These are phyloP conservation scores for Canavalia ensiformis DNA, from an alignment of 306 rosid species.

Conservation along the genomic window DNA sequence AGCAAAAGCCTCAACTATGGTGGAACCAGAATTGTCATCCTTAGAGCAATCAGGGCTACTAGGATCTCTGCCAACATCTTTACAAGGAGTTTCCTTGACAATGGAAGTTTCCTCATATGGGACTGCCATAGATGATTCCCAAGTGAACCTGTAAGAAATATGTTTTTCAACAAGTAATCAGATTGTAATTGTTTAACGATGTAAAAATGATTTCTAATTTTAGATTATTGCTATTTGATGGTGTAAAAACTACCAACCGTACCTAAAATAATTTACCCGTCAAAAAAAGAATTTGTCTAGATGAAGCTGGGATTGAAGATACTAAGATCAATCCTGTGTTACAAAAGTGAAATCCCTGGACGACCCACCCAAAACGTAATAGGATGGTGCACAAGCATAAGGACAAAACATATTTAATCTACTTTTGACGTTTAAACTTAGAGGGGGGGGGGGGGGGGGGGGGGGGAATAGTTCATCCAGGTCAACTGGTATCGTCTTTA, in stretches of 20 bases:
- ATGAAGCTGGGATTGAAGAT: constrained; percentile 34
- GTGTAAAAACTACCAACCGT: constrained; percentile 13
- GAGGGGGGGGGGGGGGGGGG: background rate
- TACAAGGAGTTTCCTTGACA: constrained; percentile 68
- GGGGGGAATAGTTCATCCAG: constrained; percentile 27
- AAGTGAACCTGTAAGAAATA: constrained; percentile 60
- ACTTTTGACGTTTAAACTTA: background rate
- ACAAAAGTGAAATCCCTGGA: background rate
- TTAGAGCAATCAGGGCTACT: constrained; percentile 66
- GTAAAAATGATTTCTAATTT: background rate
- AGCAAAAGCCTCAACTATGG: constrained; percentile 61
- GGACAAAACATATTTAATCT: constrained; percentile 14
- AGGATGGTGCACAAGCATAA: background rate
- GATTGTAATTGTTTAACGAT: constrained; percentile 2
- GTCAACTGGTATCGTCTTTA: constrained; percentile 20
- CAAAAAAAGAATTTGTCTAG: background rate
- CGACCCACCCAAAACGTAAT: constrained; percentile 26
- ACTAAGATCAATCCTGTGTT: constrained; percentile 5
- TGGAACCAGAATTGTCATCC: constrained; percentile 60
- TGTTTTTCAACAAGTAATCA: constrained; percentile 45
- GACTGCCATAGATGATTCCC: constrained; percentile 52
- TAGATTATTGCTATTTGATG: constrained; percentile 3
- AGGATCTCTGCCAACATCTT: constrained; percentile 43
- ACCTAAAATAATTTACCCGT: constrained; percentile 21
- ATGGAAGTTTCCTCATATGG: constrained; percentile 60